A percentile compares a stretch with the other conserved stretches of the same genome.
phyloP scores from a whole-genome alignment of 371 early-diverging fungal genomes.

The Mucor sp. region DNA sequence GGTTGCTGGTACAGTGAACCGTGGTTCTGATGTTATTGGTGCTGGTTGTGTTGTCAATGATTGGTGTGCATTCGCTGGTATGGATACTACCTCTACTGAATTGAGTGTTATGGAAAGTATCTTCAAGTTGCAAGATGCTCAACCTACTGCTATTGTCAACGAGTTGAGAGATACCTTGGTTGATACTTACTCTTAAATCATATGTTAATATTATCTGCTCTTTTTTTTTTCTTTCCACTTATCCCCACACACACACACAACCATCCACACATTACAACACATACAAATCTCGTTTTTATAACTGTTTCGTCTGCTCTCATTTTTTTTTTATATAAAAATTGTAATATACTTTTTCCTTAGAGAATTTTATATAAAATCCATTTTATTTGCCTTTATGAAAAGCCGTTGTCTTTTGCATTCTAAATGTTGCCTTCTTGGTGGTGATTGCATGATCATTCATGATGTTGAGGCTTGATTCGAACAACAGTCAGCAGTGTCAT shows the following conservation, averaged over 20 bases:
- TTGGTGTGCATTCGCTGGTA: slow-evolving; percentile 98
- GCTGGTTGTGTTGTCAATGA: slow-evolving; percentile 99
- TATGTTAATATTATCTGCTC: slow-evolving; percentile 1
- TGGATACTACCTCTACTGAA: slow-evolving; percentile 98
- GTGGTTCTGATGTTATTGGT: slow-evolving; percentile 98
- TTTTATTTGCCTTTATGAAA: not conserved
- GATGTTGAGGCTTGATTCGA: not conserved
- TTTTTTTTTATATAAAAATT: slow-evolving; percentile 4
- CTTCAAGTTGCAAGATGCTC: slow-evolving; percentile 95
- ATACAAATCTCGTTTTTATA: not conserved
- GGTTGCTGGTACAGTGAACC: slow-evolving; percentile 99
- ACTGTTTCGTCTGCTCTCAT: not conserved
- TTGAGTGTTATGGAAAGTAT: slow-evolving; percentile 98
- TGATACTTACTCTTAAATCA: slow-evolving; percentile 79
- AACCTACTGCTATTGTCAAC: slow-evolving; percentile 89
- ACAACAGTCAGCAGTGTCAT: not conserved
- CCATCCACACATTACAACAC: not conserved
- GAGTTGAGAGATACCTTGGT: slow-evolving; percentile 94
- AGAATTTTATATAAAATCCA: not conserved
- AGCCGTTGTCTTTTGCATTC: not conserved
- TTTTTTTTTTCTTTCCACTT: not conserved
- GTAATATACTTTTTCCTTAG: not conserved
- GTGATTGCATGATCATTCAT: not conserved
- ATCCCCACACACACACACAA: not conserved
- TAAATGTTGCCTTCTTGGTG: not conserved